Conservation (phyloP, 2,329 filamentous ascomycete species). For the Ascomycota sp. region DNA sequence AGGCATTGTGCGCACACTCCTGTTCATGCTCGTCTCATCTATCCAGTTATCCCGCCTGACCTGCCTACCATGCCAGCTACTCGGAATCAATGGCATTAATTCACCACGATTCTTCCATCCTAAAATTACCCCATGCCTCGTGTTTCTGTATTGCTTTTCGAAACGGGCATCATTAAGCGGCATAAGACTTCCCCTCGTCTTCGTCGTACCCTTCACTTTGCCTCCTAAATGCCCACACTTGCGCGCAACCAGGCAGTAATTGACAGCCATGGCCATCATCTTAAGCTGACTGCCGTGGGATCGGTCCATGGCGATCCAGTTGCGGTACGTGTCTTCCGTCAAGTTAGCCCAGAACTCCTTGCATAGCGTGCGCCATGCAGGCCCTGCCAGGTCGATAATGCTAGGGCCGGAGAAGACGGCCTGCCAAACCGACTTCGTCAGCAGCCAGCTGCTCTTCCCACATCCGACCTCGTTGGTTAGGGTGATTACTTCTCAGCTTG, state of each 20-base stretch:
- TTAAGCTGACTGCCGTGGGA: conserved; percentile 8
- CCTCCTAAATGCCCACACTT: conserved; percentile 7
- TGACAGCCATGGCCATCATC: conserved; percentile 9
- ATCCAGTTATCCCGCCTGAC: no score
- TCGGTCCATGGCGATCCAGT: conserved; percentile 12
- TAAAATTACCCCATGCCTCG: no score
- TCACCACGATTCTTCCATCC: no score
- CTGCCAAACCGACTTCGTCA: conserved; percentile 5
- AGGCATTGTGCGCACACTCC: no score
- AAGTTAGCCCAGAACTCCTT: conserved; percentile 7
- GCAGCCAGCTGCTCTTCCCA: conserved; percentile 9
- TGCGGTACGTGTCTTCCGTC: conserved; percentile 9
- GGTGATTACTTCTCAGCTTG: conserved; percentile 3
- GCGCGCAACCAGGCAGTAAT: conserved; percentile 10
- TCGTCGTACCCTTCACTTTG: no score
- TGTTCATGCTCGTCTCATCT: no score
- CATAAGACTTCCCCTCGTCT: no score
- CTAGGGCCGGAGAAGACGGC: background rate
- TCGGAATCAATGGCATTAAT: no score
- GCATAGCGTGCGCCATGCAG: conserved; percentile 7
- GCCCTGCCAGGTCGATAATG: conserved; percentile 4
- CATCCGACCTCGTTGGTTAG: conserved; percentile 3
- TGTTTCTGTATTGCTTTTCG: no score
- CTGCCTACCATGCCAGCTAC: no score
- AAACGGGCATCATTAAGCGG: no score